Conservation (phyloP, 164 flowering plant species). For the Dillenia turbinata region DNA sequence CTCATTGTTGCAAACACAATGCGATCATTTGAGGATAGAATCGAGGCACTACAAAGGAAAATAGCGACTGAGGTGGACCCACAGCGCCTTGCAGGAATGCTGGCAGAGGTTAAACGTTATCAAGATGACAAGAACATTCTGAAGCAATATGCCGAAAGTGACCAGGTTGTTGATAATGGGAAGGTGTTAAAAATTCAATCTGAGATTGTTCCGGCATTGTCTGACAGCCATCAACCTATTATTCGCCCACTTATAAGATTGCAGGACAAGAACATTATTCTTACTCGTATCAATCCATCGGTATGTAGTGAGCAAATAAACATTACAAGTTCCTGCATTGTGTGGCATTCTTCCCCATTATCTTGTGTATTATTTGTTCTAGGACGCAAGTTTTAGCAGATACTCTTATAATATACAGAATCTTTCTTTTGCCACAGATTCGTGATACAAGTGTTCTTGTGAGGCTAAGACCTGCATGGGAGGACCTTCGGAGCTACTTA, state of each 20-base stretch:
- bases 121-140: constrained; percentile 82
- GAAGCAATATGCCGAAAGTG: constrained; percentile 90
- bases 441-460: constrained; percentile 99
- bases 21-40: constrained; percentile 99
- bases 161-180: constrained; percentile 90
- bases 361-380: too few relatives aligned
- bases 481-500: constrained; percentile 91
- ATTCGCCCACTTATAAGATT: constrained; percentile 86
- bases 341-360: not conserved
- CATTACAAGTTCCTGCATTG: not conserved
- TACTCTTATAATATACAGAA: constrained; percentile 4
- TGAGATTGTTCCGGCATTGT: constrained; percentile 87
- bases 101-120: constrained; percentile 84
- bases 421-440: constrained; percentile 41
- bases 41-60: constrained; percentile 84
- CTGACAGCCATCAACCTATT: constrained; percentile 75
- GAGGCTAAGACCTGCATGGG: constrained; percentile 99
- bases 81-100: constrained; percentile 75
- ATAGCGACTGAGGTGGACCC: constrained; percentile 72
- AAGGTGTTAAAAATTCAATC: constrained; percentile 64
- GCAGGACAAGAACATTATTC: constrained; percentile 81
- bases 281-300: constrained; percentile 94
- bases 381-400: not conserved
- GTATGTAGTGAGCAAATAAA: constrained; percentile 32
- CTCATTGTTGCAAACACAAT: constrained; percentile 95